Evolutionary conservation across 2,329 filamentous ascomycete species (phyloP), one percentile per base, ranked within the genome.

Genomic region (Colletotrichum lupini): DNA sequence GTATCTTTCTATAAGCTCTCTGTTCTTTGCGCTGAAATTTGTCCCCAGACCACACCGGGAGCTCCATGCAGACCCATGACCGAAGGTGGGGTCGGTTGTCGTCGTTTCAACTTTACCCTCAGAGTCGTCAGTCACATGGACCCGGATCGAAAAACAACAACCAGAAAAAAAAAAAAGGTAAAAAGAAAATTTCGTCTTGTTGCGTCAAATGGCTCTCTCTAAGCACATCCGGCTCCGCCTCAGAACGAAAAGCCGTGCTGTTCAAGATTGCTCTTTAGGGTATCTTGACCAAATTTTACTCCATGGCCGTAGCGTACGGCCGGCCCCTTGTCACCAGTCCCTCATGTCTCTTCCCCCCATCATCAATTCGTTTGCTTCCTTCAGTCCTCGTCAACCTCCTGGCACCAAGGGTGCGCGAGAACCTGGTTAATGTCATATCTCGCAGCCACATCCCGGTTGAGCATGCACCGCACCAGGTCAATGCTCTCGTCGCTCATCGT

Each of bases 401-500:
- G 78, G 72, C 82, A 94, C 97, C 97, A 99, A n/a, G 93, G 91
- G 83, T 98, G 96, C 67, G 94, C 91, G 70, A 98, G 85, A 22
- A 99, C 95, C 81, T 95, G 92, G 73, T 93, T 92, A 78, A 98
- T 98, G n/a, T 92, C 93, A 77, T 95, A 92, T 69, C 97, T 88
- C 79, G 93, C 88, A 76, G 93, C 90, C 11, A 98, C 94, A 80
- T 98, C 93, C 52, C 97, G 92, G 81, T 98, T 92, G 32, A 99
- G 91, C 97, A 99, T 98, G 80, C 92, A 88, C 55, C 95, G 91
- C 75, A 99, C 93, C 65, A 99, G 87, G 78, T 98, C 93, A 76
- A 99, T 97, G 82, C 95, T 98, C 76, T 95, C 93, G 76, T 98
- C 95, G 82, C 94, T 95, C 85, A 96, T 91, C 42, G 93, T 90